phyloP scores from a whole-genome alignment of 2,329 filamentous ascomycete genomes.

The Apiospora phragmitis region DNA sequence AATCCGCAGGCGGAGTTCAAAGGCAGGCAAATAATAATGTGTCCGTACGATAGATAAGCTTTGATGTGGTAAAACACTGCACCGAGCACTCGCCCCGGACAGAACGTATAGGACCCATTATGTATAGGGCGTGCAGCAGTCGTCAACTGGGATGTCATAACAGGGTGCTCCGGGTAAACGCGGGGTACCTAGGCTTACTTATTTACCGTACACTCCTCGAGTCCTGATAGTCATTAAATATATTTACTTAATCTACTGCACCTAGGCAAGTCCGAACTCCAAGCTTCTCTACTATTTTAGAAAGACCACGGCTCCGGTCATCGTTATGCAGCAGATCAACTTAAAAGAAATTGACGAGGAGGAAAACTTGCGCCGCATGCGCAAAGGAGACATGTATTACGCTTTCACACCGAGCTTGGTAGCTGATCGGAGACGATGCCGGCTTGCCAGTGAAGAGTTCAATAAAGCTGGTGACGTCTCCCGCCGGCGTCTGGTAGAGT shows the following conservation, averaged over 20 bases:
- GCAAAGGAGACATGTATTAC: slow-evolving; percentile 69
- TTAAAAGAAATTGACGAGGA: slow-evolving; percentile 36
- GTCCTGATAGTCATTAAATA: not conserved
- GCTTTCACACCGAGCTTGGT: slow-evolving; percentile 70
- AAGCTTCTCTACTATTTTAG: not conserved
- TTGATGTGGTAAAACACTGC: not conserved
- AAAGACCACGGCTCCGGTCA: not conserved
- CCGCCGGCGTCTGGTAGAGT: slow-evolving; percentile 62
- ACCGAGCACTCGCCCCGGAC: not conserved
- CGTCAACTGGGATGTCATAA: not conserved
- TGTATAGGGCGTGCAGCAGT: not conserved
- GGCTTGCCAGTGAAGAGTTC: slow-evolving; percentile 60
- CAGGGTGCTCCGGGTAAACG: not conserved
- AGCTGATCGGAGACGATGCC: slow-evolving; percentile 63
- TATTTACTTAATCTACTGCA: not conserved
- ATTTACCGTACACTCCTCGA: not conserved
- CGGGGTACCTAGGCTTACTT: not conserved
- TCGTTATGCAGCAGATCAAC: slow-evolving; percentile 17
- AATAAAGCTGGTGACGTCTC: slow-evolving; percentile 62
- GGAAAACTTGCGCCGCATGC: slow-evolving; percentile 59
- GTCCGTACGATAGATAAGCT: not conserved
- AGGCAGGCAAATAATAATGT: not conserved
- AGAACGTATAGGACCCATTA: not conserved
- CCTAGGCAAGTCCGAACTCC: not conserved
- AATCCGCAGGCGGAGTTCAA: not conserved